Conservation (phyloP, 2,329 filamentous ascomycete species). For the Aspergillus thermomutatus region DNA sequence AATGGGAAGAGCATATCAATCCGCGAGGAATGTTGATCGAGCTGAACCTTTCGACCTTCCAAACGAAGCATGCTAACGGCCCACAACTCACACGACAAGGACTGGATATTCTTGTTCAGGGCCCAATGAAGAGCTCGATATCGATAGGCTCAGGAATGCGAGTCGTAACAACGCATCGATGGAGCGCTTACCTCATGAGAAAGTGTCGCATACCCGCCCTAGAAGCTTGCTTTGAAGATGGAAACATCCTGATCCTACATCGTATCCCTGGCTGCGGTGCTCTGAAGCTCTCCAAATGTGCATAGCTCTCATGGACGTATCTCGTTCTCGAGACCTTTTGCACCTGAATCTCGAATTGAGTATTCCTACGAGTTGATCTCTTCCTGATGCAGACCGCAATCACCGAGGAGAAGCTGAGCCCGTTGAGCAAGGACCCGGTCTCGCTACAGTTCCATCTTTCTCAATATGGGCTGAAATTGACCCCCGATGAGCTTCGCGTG, state of each 20-base stretch:
- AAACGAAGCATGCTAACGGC: neutral
- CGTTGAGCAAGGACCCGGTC: conserved; percentile 13
- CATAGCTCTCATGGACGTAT: neutral
- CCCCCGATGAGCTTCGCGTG: conserved; percentile 28
- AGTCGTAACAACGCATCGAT: neutral
- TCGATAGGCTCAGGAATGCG: neutral
- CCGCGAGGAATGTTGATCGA: neutral
- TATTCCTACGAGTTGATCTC: neutral
- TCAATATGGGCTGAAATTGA: conserved; percentile 26
- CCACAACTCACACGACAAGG: neutral
- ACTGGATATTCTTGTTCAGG: neutral
- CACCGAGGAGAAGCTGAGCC: conserved; percentile 10
- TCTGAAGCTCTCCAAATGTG: neutral
- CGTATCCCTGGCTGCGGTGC: neutral
- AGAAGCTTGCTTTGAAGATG: neutral
- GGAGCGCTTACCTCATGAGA: neutral
- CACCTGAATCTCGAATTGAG: neutral
- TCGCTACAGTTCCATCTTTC: conserved; percentile 17
- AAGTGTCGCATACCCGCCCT: neutral
- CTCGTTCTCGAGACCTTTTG: neutral
- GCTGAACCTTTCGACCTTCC: neutral
- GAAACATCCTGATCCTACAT: neutral
- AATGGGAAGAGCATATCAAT: neutral
- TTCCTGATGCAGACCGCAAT: neutral
- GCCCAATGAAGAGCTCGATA: neutral